phyloP scores from a whole-genome alignment of 176 grass and related monocot species.

The Themeda triandra region DNA sequence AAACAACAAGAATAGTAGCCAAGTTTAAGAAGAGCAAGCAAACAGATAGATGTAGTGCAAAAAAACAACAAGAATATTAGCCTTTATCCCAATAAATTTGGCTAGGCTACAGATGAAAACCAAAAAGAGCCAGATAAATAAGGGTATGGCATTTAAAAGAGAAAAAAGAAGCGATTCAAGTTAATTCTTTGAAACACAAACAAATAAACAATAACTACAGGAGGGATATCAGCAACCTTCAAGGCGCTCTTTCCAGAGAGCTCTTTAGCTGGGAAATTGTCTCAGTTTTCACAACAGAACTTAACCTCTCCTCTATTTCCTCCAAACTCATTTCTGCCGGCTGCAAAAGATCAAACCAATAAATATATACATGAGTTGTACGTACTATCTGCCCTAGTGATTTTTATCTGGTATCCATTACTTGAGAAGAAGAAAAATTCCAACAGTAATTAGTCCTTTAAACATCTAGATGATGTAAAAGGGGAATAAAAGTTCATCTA shows the following conservation, averaged over 20 bases:
- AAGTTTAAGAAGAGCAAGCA: no score
- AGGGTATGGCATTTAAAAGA: background rate
- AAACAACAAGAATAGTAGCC: background rate
- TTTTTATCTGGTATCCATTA: background rate
- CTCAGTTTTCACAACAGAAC: conserved; percentile 70
- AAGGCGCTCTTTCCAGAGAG: conserved; percentile 94
- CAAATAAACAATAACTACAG: conserved; percentile 22
- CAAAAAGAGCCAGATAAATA: no score
- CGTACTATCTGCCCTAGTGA: background rate
- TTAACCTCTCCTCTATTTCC: conserved; percentile 90
- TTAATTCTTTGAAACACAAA: conserved; percentile 12
- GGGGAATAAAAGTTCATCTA: background rate
- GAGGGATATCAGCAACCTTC: conserved; percentile 57
- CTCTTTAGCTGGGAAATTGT: conserved; percentile 88
- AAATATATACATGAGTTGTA: background rate
- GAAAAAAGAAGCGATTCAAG: background rate
- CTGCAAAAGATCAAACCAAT: conserved; percentile 55
- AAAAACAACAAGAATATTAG: no score
- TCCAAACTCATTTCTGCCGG: conserved; percentile 95
- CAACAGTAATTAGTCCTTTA: background rate
- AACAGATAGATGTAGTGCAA: no score
- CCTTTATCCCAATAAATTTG: background rate
- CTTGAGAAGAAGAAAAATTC: background rate
- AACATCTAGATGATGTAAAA: background rate
- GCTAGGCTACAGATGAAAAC: background rate